Evolutionary conservation across 2,329 filamentous ascomycete species (phyloP), one percentile per base, ranked within the genome.

Genomic region (Gnomoniopsis sp.): DNA sequence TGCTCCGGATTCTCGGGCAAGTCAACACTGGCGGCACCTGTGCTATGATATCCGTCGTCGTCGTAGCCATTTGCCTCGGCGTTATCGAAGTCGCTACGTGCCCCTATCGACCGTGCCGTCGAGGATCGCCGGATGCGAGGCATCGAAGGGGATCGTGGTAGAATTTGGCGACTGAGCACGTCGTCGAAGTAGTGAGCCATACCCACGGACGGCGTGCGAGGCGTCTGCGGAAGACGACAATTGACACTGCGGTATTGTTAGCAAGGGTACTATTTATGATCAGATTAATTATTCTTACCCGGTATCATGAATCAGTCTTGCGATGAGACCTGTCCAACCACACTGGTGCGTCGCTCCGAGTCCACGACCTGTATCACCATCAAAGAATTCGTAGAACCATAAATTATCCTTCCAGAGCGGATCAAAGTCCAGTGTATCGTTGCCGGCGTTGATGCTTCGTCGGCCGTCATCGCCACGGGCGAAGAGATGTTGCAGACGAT

Each of bases 371-470:
- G 81, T 88, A 71, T 98, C 93, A 43, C 92, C 93, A 70, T 98
- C 93, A 70, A 98, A 98, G 80, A 96, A 98, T 72, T 98, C 93
- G 71, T 96, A 89, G 81, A 96, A 98, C 90, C 91, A 97, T 67
- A 98, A 79, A 68, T 93, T 86, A 68, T 96, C 93, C 72, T 89
- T 93, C 93, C 93, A 98, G 73, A 96, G 80, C 23, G 90, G 88
- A 69, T 98, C 92, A 69, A 90, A 96, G 75, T 98, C 92, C 34
- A 97, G 86, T 65, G 88, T 83, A 66, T 97, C 88, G 65, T 89
- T 91, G 19, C 90, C 88, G 57, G 84, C 88, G 68, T 98, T 96
- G 78, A 96, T 89, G 64, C 92, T 93, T 64, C 95, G 88, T 61
- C 91, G 87, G 54, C 93, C 93, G 64, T 96, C 86, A 67, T 96